Base-by-base conservation (phyloP, 257 asterid species). In the Ocimum tenuiflorum region DNA sequence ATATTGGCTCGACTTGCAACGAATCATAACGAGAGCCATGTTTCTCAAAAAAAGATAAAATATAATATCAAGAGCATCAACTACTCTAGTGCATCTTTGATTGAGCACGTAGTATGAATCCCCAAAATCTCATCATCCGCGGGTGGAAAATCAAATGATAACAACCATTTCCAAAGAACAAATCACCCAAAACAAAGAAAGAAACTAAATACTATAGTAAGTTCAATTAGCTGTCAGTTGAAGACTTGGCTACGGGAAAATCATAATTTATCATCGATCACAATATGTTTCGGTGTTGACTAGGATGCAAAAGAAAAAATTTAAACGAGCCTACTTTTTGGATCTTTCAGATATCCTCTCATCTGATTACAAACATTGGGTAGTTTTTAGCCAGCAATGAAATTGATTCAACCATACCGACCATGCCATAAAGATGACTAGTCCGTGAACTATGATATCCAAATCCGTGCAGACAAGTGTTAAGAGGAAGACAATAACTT, bases 311-410 rank as follows among this genome's bases (percentile, higher is more conserved):
- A 48, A 41, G 65, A 54, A 46, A 71, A n/a, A n/a, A n/a, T n/a
- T 27, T 27, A 55, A 33, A 68, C 41, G 20, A 49, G 11, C 65
- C 78, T 67, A 63, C 36, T 31, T 13, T 49, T 38, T 19, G 66
- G 29, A 68, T 57, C 67, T 27, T 47, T 23, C 74, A 63, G 45
- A 33, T 41, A 15, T 54, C 52, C 68, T 46, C 65, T 75, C 64
- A 46, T 71, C 60, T 48, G 68, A 51, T 79, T 24, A 75, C 73
- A 80, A 73, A 67, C 78, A 77, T 29, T 60, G 36, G 77, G 71
- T 50, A 42, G 49, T 29, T 49, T 14, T 56, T 42, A 70, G 67
- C 75, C 73, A 70, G 60, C 17, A 62, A 66, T 41, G 58, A 47
- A 68, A 71, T 36, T 46, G 64, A 70, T 46, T 49, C 47, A 48